These are phyloP conservation scores for Wallemia mellicola DNA, from an alignment of 1,284 basidiomycete genomes.

Conservation along the genomic window DNA sequence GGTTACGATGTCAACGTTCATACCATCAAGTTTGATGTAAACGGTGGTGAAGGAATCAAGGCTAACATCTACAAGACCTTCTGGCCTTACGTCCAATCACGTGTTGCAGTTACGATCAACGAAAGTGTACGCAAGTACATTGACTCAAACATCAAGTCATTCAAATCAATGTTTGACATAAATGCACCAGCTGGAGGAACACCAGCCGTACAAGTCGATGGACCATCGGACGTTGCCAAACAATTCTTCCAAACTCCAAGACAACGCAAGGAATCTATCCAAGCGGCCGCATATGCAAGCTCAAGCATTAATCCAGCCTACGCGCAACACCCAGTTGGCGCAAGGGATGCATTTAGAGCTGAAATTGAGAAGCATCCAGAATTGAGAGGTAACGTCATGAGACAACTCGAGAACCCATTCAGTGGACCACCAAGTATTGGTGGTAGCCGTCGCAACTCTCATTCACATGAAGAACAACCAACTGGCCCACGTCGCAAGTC, in stretches of 20 bases:
- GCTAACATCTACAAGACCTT: neutral
- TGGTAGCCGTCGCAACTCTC: neutral
- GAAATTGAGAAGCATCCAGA: neutral
- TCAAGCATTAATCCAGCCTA: neutral
- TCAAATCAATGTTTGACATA: neutral
- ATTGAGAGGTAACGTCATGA: neutral
- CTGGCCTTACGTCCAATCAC: neutral
- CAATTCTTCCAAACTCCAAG: neutral
- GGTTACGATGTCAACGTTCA: neutral
- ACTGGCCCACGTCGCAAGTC: neutral
- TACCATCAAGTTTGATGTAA: neutral
- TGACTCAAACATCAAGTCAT: neutral
- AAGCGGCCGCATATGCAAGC: neutral
- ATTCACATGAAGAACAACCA: neutral
- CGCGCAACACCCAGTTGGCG: neutral
- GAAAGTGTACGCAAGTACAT: neutral
- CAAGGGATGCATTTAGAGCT: neutral
- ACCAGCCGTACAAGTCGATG: neutral
- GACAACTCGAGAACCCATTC: slow-evolving; percentile 1
- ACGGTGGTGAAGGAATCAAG: neutral
- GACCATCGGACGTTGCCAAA: neutral
- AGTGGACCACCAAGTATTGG: neutral
- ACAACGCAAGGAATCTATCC: neutral
- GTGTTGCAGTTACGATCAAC: neutral
- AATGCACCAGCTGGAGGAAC: neutral